Base-by-base conservation (phyloP, 176 grass and related monocot species). In the Phragmites australis region DNA sequence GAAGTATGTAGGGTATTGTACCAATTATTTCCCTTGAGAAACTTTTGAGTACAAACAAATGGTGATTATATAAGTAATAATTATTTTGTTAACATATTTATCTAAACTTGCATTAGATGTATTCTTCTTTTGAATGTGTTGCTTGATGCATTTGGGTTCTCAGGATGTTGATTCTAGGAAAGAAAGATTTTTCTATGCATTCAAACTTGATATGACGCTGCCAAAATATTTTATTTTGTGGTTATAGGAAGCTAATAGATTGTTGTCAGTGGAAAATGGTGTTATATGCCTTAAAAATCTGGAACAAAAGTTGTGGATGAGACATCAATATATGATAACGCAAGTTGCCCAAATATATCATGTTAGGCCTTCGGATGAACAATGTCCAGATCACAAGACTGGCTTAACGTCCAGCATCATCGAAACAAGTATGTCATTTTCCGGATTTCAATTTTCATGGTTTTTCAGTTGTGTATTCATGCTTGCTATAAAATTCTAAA, bases 311-410 rank as follows among this genome's bases (percentile, higher is more conserved):
- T 52, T 90, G 66, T 65, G 49, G 34, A 82, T 63, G 76, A 91
- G 88, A 58, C 90, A 93, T 10, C 90, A 93, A 83, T 65, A 95
- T 74, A 95, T 99, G 97, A 59, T 87, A 65, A 12, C 57, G 1
- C 88, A 91, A 79, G 86, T 93, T 82, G 76, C 86, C 76, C 69
- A 75, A 17, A 27, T 95, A 84, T 99, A 95, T 84, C 93, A 93
- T 62, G 84, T 99, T 53, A 82, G 81, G 76, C 80, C 72, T 65
- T 48, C 88, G 50, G 83, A 88, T 72, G 93, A 90, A 75, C 78
- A 90, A 82, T 55, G 89, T 84, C 15, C 51, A 42, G 65, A 62
- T 65, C 83, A 87, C 37, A 93, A 85, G 51, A 58, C 79, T 74
- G 82, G 75, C 76, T 87, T 80, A 69, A 78, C 48, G 55, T 69